phyloP scores from a whole-genome alignment of 2,329 filamentous ascomycete genomes.

The Lachnellula subtilissima region DNA sequence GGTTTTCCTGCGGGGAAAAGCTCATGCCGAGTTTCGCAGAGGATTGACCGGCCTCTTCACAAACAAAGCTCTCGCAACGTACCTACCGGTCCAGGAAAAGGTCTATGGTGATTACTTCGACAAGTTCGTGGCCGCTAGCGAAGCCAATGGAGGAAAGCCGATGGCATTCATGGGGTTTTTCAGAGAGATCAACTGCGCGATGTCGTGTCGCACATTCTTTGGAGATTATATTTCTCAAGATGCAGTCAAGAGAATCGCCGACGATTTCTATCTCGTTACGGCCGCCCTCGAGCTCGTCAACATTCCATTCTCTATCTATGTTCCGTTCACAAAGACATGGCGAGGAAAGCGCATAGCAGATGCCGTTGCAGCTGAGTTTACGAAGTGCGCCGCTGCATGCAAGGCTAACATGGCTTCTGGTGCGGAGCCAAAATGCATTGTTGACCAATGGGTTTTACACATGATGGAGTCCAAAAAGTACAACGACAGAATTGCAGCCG shows the following conservation, averaged over 20 bases:
- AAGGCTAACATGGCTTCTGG: conserved; percentile 68
- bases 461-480: conserved; percentile 71
- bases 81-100: conserved; percentile 69
- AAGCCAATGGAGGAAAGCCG: conserved; percentile 48
- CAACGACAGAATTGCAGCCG: conserved; percentile 57
- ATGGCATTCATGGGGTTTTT: conserved; percentile 67
- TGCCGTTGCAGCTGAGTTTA: conserved; percentile 65
- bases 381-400: conserved; percentile 65
- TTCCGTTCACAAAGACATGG: conserved; percentile 74
- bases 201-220: conserved; percentile 75
- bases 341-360: conserved; percentile 71
- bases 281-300: conserved; percentile 77
- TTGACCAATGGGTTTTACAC: conserved; percentile 70
- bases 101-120: conserved; percentile 68
- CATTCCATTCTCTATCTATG: conserved; percentile 62
- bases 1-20: conserved; percentile 74
- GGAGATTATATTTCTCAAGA: conserved; percentile 73
- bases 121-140: conserved; percentile 58
- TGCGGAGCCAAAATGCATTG: conserved; percentile 64
- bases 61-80: conserved; percentile 62
- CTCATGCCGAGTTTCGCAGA: conserved; percentile 72
- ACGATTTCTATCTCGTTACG: conserved; percentile 75
- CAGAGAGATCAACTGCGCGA: conserved; percentile 72
- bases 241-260: conserved; percentile 67
- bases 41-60: conserved; percentile 72